Percentiles rank a stretch among this genome's conserved stretches.
These are phyloP conservation scores for Botrytis aclada DNA, from an alignment of 2,329 filamentous ascomycete species.

Conservation along the genomic window DNA sequence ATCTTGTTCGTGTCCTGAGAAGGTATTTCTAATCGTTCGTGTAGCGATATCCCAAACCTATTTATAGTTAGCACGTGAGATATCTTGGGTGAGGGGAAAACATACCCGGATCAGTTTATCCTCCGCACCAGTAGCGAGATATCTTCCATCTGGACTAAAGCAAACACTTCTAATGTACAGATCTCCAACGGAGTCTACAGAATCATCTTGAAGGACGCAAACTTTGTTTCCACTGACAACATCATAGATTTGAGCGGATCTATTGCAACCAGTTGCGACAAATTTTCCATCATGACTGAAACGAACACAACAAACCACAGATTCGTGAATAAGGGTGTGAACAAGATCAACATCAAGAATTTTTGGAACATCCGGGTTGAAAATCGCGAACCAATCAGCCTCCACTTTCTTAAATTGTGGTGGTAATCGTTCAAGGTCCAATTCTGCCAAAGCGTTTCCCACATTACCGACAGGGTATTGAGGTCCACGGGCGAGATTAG, in stretches of 20 bases:
- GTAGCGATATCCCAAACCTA: slow-evolving; percentile 92
- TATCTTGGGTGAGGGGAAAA: slow-evolving; percentile 25
- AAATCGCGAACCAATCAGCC: slow-evolving; percentile 92
- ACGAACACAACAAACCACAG: slow-evolving; percentile 95
- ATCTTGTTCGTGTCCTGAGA: slow-evolving; percentile 96
- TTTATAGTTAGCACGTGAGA: slow-evolving; percentile 22
- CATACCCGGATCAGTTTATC: slow-evolving; percentile 93
- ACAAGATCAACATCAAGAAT: slow-evolving; percentile 90
- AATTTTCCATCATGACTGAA: slow-evolving; percentile 96
- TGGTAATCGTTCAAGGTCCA: slow-evolving; percentile 82
- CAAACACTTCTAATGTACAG: slow-evolving; percentile 97
- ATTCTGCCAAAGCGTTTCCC: slow-evolving; percentile 74
- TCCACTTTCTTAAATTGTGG: slow-evolving; percentile 85
- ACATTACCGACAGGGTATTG: slow-evolving; percentile 45
- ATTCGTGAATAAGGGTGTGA: slow-evolving; percentile 89
- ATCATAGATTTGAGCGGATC: slow-evolving; percentile 99
- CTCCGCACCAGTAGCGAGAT: slow-evolving; percentile 91
- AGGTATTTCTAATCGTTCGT: slow-evolving; percentile 84
- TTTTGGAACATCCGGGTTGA: slow-evolving; percentile 88
- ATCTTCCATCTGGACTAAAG: slow-evolving; percentile 95
- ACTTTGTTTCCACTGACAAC: slow-evolving; percentile 83
- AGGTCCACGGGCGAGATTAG: slow-evolving; percentile 49
- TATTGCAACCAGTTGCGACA: slow-evolving; percentile 94
- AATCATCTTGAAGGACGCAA: slow-evolving; percentile 85
- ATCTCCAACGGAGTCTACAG: slow-evolving; percentile 82